phyloP scores from a whole-genome alignment of 1,139 yeast genomes.

The Blastobotrys apis region DNA sequence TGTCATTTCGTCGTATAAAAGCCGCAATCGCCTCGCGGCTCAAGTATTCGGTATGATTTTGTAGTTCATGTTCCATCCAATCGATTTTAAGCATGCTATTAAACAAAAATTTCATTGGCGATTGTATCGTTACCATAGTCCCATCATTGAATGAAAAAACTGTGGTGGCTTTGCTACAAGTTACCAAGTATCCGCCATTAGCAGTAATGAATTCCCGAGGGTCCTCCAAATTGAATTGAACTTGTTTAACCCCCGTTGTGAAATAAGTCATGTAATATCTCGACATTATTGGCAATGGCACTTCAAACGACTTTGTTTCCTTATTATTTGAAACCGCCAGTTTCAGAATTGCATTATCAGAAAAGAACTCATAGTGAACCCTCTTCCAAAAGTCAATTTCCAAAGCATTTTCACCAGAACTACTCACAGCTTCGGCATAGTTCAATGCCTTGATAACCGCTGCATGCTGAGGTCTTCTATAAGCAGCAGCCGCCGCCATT shows the following conservation, averaged over 20 bases:
- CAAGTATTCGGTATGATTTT: slow-evolving; percentile 36
- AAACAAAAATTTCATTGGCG: slow-evolving; percentile 57
- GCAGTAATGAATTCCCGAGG: slow-evolving; percentile 62
- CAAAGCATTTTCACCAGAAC: slow-evolving; percentile 36
- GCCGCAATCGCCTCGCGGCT: slow-evolving; percentile 22
- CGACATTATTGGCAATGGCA: slow-evolving; percentile 64
- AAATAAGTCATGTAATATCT: slow-evolving; percentile 54
- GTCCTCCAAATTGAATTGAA: slow-evolving; percentile 59
- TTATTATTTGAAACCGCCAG: slow-evolving; percentile 43
- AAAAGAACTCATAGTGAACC: slow-evolving; percentile 46
- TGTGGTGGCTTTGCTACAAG: slow-evolving; percentile 52
- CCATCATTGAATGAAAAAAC: slow-evolving; percentile 64
- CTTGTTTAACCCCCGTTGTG: slow-evolving; percentile 50
- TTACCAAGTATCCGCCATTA: slow-evolving; percentile 61
- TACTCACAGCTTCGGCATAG: slow-evolving; percentile 40
- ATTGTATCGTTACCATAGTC: slow-evolving; percentile 56
- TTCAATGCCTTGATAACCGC: slow-evolving; percentile 39
- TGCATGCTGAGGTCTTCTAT: slow-evolving; percentile 11
- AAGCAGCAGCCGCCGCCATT: slow-evolving; percentile 4
- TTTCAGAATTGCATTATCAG: slow-evolving; percentile 45
- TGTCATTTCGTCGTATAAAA: slow-evolving; percentile 19
- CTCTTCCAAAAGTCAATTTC: slow-evolving; percentile 47
- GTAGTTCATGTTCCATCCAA: slow-evolving; percentile 60
- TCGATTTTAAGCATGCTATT: slow-evolving; percentile 62
- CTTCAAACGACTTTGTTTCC: slow-evolving; percentile 56